Base-by-base conservation (phyloP, 2,329 filamentous ascomycete genomes). In the Fusarium sp. region DNA sequence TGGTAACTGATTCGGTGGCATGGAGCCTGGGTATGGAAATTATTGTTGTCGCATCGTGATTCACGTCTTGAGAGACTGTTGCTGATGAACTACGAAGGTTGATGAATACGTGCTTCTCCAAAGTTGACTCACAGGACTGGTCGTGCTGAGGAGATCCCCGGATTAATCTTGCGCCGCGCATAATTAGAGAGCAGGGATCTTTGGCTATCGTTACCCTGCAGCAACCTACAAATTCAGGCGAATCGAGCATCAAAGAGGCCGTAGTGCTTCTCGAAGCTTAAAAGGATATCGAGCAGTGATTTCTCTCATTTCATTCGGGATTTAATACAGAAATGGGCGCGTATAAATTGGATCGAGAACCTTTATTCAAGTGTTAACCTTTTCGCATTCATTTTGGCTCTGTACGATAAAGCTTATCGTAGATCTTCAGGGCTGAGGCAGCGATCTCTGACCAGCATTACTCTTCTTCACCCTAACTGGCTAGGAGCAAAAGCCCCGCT, bases 231-330 rank as follows among this genome's bases (percentile, higher is more conserved):
- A 8, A 6, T 19, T 11, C 25, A 7, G 1, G 37, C 3, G 5
- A 7, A 8, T 19, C 1, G 1, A 55, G 14, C 5, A 4, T 0
- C 7, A 39, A 2, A 19, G 7, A 37, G 21, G 9, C 3, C 12
- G 1, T 15, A 0, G 12, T 15, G 0, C 4, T 10, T 5, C 1
- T 11, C 18, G 10, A 18, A 16, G 10, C 14, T 29, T 0, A 0
- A 16, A 29, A 29, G 0, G 5, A 48, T n/a, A 4, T 29, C 0
- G 3, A 10, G 14, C 1, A 18, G 14, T 16, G 29, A 1, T 15
- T 21, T 27, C 9, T 21, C 11, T 7, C 4, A 21, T 15, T 4
- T 27, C 7, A 0, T 3, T 4, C 8, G 0, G 2, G 8, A 15
- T 45, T 19, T 21, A 3, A 15, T 21, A 8, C 2, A 10, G 19